Evolutionary conservation across 495 filamentous ascomycete genomes (phyloP).

Genomic region (Margaritispora aquatica): DNA sequence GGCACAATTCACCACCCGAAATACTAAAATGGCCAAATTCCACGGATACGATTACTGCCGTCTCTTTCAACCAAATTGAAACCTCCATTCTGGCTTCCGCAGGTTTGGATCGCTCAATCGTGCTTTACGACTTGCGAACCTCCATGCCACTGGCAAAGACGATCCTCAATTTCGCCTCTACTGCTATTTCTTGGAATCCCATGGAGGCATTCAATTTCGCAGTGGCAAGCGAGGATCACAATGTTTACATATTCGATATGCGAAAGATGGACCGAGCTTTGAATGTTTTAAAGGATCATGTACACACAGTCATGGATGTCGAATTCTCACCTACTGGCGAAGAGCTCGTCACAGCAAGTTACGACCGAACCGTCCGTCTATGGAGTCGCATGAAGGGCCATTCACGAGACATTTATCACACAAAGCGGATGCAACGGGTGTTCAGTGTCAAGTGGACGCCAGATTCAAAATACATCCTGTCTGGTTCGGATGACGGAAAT

Average conservation of each 20-base stretch:
- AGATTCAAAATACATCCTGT: conserved; percentile 81
- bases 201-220: conserved; percentile 94
- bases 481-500: conserved; percentile 87
- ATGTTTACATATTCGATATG: conserved; percentile 74
- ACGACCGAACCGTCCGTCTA: conserved; percentile 74
- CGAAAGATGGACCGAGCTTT: conserved; percentile 73
- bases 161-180: conserved; percentile 72
- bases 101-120: conserved; percentile 76
- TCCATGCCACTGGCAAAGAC: conserved; percentile 73
- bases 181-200: conserved; percentile 88
- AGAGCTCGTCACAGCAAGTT: conserved; percentile 85
- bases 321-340: conserved; percentile 93
- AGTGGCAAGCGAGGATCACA: conserved; percentile 61
- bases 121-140: conserved; percentile 88
- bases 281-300: conserved; percentile 94
- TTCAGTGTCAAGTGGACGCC: conserved; percentile 81
- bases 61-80: conserved; percentile 90
- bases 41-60: conserved; percentile 84
- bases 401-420: conserved; percentile 92
- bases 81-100: conserved; percentile 82
- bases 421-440: conserved; percentile 95
- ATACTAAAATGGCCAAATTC: conserved; percentile 80
- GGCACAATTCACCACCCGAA: conserved; percentile 68
- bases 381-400: conserved; percentile 78
- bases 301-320: conserved; percentile 94